These are phyloP conservation scores for Pseudogymnoascus sp. DNA, from an alignment of 2,329 filamentous ascomycete genomes.

Conservation along the genomic window DNA sequence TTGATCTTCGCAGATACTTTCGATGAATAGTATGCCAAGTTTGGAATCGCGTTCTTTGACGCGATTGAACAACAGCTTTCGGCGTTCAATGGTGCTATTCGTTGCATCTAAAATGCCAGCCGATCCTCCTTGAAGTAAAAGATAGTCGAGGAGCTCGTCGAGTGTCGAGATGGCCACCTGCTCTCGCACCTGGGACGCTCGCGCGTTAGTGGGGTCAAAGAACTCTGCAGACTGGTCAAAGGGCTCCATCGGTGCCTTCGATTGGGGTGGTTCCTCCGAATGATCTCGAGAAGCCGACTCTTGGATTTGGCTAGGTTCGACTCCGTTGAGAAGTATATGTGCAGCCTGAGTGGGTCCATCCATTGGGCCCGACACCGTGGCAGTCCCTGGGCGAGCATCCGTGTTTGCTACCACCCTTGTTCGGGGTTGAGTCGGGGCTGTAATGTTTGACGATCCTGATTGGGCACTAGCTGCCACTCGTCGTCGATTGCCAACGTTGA, in stretches of 20 bases:
- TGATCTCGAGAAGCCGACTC: conserved; percentile 5
- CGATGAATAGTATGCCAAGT: conserved; percentile 87
- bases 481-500: conserved; percentile 91
- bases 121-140: conserved; percentile 71
- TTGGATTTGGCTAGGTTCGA: conserved; percentile 20
- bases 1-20: conserved; percentile 84
- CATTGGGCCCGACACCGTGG: conserved; percentile 18
- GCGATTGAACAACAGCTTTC: conserved; percentile 73
- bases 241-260: conserved; percentile 33
- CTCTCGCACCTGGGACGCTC: conserved; percentile 75
- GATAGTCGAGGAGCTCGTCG: conserved; percentile 85
- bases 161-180: conserved; percentile 87
- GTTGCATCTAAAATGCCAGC: conserved; percentile 96
- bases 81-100: conserved; percentile 84
- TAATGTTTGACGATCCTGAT: neutral
- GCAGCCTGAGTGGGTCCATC: conserved; percentile 42
- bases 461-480: conserved; percentile 64
- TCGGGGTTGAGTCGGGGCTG: conserved; percentile 12
- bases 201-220: conserved; percentile 83
- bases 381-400: conserved; percentile 12
- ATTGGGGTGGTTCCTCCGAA: neutral
- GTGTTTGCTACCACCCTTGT: conserved; percentile 19
- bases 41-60: conserved; percentile 78
- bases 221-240: conserved; percentile 89
- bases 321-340: conserved; percentile 49